Evolutionary conservation across 306 rosid genomes (phyloP), one percentile per base, ranked within the genome.

Genomic region (Prunus mume): DNA sequence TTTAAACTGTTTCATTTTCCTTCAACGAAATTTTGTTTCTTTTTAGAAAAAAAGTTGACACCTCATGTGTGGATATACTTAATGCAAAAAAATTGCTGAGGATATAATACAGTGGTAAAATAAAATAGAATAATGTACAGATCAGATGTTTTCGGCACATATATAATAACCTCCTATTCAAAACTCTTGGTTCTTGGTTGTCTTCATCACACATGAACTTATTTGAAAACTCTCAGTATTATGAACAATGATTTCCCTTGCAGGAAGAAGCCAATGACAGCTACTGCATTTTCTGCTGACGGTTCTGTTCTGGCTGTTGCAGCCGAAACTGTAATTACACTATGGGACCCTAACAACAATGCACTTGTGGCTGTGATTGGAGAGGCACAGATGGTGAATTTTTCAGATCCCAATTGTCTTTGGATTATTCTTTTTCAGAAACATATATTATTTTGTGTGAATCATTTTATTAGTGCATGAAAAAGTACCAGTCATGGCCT

Each of bases 231-330:
- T 76, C 32, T 28, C 76, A 49, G 65, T 70, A 58, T 83, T 68
- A 80, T 65, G 22, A 47, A 76, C 32, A 68, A 55, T 72, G 49
- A 27, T 47, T 68, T 51, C 51, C 65, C 78, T 73, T 80, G 83
- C 85, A 95, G 99, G 83, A 88, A 89, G 69, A 91, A 87, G 78
- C 91, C 97, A 69, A 89, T 95, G 97, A 88, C 87, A 79, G 93
- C 99, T 74, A 96, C 86, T 63, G 82, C 97, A 25, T 95, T 92
- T 86, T 95, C 97, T 71, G 84, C 88, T 10, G 99, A 95, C 85
- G 99, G 99, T 71, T 92, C 99, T 3, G 93, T 91, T 82, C 83
- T 95, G 69, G 99, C 99, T 17, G 89, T 95, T 55, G 97, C 99
- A 25, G 97, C 99, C 32, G 97, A 92, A 64, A 84, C 92, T 79